Percentiles rank a stretch among this genome's conserved stretches.
These are phyloP conservation scores for Aspergillus baeticus DNA, from an alignment of 495 filamentous ascomycete species.

Conservation along the genomic window DNA sequence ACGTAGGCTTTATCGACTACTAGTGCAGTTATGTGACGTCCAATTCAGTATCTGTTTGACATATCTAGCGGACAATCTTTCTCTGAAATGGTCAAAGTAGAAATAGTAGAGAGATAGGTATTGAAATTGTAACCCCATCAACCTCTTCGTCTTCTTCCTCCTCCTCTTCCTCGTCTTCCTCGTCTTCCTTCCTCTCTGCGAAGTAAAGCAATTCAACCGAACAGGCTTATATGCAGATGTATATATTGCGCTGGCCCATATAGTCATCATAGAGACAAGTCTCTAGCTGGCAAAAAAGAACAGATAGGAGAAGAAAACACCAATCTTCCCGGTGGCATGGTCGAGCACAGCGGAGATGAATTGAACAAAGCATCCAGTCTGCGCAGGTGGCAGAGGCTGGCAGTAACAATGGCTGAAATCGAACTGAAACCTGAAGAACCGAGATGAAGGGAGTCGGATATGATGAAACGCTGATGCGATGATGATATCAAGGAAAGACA, in stretches of 20 bases:
- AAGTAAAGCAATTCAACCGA: neutral
- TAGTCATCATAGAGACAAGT: neutral
- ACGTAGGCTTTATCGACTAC: no score
- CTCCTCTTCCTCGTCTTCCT: no score
- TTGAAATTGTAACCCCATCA: no score
- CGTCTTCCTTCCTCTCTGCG: neutral
- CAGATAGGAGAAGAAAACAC: neutral
- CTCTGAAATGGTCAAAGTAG: no score
- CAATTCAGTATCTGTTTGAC: no score
- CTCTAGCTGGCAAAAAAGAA: no score
- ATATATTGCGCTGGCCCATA: neutral
- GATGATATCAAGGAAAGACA: constrained; percentile 17
- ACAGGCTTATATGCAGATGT: constrained; percentile 8
- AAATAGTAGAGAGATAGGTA: no score
- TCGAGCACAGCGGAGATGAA: neutral
- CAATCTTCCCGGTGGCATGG: neutral
- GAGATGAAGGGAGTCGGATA: constrained; percentile 10
- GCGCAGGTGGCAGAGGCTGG: neutral
- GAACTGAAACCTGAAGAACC: constrained; percentile 11
- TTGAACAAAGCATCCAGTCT: neutral
- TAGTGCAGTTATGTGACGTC: no score
- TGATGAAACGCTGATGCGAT: constrained; percentile 11
- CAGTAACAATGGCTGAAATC: neutral
- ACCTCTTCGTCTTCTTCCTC: no score
- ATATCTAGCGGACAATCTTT: no score